Evolutionary conservation across 768 basidiomycete genomes (phyloP).

Genomic region (Scleroderma bovista): DNA sequence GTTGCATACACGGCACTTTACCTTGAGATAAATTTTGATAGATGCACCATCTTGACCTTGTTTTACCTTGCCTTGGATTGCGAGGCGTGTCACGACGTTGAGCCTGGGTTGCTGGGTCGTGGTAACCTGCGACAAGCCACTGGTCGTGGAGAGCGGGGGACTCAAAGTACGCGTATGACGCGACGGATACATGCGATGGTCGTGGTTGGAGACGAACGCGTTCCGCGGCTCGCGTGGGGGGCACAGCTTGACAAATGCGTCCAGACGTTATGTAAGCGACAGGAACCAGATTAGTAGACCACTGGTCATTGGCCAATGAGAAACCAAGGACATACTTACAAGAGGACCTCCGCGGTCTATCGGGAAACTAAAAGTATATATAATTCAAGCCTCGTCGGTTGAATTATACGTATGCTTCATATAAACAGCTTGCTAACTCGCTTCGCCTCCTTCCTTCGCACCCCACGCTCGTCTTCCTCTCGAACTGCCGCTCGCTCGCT

Average conservation of each 20-base stretch:
- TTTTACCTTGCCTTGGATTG: conserved; percentile 69
- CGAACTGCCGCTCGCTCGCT: conserved; percentile 8
- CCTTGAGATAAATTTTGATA: conserved; percentile 76
- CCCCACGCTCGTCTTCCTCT: neutral
- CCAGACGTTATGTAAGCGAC: no score
- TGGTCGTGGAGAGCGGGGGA: conserved; percentile 24
- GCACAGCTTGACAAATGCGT: no score
- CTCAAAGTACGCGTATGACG: conserved; percentile 27
- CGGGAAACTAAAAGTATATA: no score
- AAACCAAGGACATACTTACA: no score
- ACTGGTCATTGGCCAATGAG: no score
- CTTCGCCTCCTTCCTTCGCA: neutral
- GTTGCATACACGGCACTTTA: conserved; percentile 21
- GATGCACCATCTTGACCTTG: conserved; percentile 58
- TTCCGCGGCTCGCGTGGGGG: no score
- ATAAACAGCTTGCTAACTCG: neutral
- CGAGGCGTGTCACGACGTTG: conserved; percentile 69
- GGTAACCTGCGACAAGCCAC: conserved; percentile 40
- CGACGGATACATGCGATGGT: conserved; percentile 11
- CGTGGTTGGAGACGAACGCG: no score
- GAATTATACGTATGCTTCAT: no score
- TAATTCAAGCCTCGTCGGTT: no score
- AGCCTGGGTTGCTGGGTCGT: conserved; percentile 43
- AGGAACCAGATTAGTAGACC: no score
- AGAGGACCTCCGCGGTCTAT: neutral